These are phyloP conservation scores for Tagetes erecta DNA, from an alignment of 129 eudicot species.

Conservation along the genomic window DNA sequence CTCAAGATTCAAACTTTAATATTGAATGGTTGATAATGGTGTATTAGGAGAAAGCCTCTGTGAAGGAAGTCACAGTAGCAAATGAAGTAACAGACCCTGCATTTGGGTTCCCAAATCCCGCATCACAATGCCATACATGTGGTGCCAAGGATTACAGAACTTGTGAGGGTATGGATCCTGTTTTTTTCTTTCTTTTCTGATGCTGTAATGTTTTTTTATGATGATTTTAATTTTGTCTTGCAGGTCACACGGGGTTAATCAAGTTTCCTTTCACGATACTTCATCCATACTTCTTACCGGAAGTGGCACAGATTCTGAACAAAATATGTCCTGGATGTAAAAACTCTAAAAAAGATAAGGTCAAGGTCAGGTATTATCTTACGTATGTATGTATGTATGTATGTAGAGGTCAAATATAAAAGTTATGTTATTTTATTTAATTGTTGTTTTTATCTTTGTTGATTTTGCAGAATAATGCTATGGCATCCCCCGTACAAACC, in stretches of 20 bases:
- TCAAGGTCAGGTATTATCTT: slow-evolving; percentile 72
- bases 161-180: slow-evolving; percentile 66
- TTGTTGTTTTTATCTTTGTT: slow-evolving; percentile 19
- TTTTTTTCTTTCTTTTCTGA: background rate
- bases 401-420: background rate
- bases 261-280: slow-evolving; percentile 68
- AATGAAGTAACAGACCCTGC: slow-evolving; percentile 80
- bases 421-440: background rate
- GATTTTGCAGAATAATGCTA: slow-evolving; percentile 42
- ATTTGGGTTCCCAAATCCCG: slow-evolving; percentile 71
- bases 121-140: slow-evolving; percentile 74
- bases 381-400: slow-evolving; percentile 12
- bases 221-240: slow-evolving; percentile 19
- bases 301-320: slow-evolving; percentile 69
- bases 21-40: background rate
- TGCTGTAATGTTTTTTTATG: background rate
- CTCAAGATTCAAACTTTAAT: background rate
- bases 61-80: slow-evolving; percentile 44
- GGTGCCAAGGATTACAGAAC: slow-evolving; percentile 59
- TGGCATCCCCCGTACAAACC: slow-evolving; percentile 28
- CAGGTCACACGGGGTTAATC: slow-evolving; percentile 89
- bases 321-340: slow-evolving; percentile 89
- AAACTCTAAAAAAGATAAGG: slow-evolving; percentile 42
- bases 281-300: slow-evolving; percentile 74
- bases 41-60: slow-evolving; percentile 61